A percentile compares a stretch with the other conserved stretches of the same genome.
Conservation (phyloP, 2,329 filamentous ascomycete genomes). For the Verticillium nonalfalfae region DNA sequence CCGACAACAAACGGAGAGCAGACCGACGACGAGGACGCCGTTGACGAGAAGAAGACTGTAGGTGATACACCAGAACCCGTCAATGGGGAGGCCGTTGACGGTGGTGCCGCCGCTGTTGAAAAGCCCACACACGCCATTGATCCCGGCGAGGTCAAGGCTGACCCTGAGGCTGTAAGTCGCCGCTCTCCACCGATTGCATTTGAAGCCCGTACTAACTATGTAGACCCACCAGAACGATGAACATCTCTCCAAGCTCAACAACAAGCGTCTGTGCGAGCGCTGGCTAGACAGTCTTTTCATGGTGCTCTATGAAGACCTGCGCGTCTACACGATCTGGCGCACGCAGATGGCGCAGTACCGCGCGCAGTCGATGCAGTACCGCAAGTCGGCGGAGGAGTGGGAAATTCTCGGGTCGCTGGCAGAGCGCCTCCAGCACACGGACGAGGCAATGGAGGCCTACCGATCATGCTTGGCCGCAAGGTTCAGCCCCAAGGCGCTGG, state of each 20-base stretch:
- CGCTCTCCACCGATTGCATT: neutral
- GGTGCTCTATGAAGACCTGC: slow-evolving; percentile 96
- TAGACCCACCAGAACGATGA: slow-evolving; percentile 61
- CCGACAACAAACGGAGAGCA: slow-evolving; percentile 43
- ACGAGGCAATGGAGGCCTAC: slow-evolving; percentile 91
- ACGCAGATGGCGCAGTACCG: slow-evolving; percentile 96
- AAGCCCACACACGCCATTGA: slow-evolving; percentile 75
- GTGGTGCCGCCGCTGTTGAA: slow-evolving; percentile 50
- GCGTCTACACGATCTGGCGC: slow-evolving; percentile 98
- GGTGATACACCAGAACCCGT: slow-evolving; percentile 12
- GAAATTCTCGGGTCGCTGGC: slow-evolving; percentile 93
- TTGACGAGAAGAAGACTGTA: slow-evolving; percentile 26
- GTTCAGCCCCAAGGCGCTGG: slow-evolving; percentile 89
- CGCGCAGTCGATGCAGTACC: slow-evolving; percentile 89
- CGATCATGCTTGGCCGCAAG: slow-evolving; percentile 78
- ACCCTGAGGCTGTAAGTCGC: slow-evolving; percentile 59
- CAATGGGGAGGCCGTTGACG: slow-evolving; percentile 25
- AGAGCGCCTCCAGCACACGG: slow-evolving; percentile 83
- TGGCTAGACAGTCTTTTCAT: slow-evolving; percentile 99
- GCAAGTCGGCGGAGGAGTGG: slow-evolving; percentile 96
- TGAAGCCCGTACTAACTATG: slow-evolving; percentile 11
- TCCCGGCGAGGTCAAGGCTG: slow-evolving; percentile 69
- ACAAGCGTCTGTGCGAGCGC: slow-evolving; percentile 93
- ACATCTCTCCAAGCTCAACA: slow-evolving; percentile 84
- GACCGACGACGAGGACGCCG: slow-evolving; percentile 24